A percentile compares a stretch with the other conserved stretches of the same genome.
These are phyloP conservation scores for Spathaspora hagerdaliae DNA, from an alignment of 805 yeast genomes.

Conservation along the genomic window DNA sequence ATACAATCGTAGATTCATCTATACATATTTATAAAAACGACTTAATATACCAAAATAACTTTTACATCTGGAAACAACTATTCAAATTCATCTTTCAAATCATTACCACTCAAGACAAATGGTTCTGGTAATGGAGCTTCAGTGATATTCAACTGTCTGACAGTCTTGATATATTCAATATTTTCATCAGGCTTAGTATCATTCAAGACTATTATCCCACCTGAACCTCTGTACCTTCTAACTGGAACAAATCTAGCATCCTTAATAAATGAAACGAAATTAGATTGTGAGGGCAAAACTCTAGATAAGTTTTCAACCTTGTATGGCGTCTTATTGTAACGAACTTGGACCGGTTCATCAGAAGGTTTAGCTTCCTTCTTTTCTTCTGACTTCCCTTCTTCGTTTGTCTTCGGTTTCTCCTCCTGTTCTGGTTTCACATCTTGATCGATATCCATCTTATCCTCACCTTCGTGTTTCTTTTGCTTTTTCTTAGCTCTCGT, in stretches of 20 bases:
- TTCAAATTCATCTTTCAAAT: constrained; percentile 36
- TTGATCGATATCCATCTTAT: constrained; percentile 41
- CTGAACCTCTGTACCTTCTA: constrained; percentile 63
- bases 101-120: constrained; percentile 57
- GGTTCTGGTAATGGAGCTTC: constrained; percentile 76
- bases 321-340: constrained; percentile 62
- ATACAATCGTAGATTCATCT: too few relatives aligned
- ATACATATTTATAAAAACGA: too few relatives aligned
- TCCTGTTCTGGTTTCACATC: constrained; percentile 13
- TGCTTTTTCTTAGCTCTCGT: constrained; percentile 76
- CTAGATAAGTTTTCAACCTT: constrained; percentile 77
- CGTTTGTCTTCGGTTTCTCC: constrained; percentile 8
- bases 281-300: constrained; percentile 84
- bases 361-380: constrained; percentile 30
- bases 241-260: constrained; percentile 79
- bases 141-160: constrained; percentile 69
- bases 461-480: constrained; percentile 45
- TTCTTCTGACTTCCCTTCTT: constrained; percentile 12
- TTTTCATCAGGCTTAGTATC: constrained; percentile 63
- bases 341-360: constrained; percentile 37
- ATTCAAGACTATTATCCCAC: constrained; percentile 68
- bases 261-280: constrained; percentile 72
- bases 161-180: constrained; percentile 69
- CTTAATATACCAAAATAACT: too few relatives aligned
- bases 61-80: not conserved